Base-by-base conservation (phyloP, 2,329 filamentous ascomycete genomes). In the Pseudohalonectria lignicola region DNA sequence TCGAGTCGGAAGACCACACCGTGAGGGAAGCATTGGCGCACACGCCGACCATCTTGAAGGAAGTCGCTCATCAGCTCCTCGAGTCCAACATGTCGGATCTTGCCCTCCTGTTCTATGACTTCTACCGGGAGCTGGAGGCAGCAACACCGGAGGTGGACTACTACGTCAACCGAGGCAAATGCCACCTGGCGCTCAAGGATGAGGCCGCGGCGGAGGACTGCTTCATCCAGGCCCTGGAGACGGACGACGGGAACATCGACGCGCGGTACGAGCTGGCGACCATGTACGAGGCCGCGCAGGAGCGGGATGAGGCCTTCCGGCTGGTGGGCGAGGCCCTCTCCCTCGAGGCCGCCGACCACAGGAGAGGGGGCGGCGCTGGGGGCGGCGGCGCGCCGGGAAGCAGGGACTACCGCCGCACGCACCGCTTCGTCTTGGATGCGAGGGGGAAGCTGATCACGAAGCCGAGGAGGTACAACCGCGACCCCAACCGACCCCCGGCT, bases 1-100 rank as follows among this genome's bases (percentile, higher is more conserved):
- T 95, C 20, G 74, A 84, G n/a, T n/a, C n/a, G n/a, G n/a, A n/a
- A n/a, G n/a, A n/a, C n/a, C n/a, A n/a, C n/a, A n/a, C n/a, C n/a
- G n/a, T n/a, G n/a, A n/a, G n/a, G n/a, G n/a, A n/a, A n/a, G n/a
- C n/a, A n/a, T n/a, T n/a, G n/a, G n/a, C n/a, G n/a, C n/a, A n/a
- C n/a, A 86, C 84, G 49, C 75, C 78, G 12, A 83, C 93, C 55
- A 70, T 94, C n/a, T 81, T 90, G 46, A 76, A 81, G 43, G 82
- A 93, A 45, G 57, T 74, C 17, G 72, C 67, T 3, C 56, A 60
- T 23, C 64, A 69, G 43, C 54, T 78, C 18, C 62, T 63, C 23
- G 59, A 61, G 15, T 49, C 52, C 4, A 50, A 53, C 10, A 47
- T 53, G 10, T 50, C 53, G 13, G 43, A 50, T 5, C 51, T 57